Percentiles rank a stretch among this genome's conserved stretches.
phyloP scores from a whole-genome alignment of 805 yeast species.

The Groenewaldozyma salmanticensis region DNA sequence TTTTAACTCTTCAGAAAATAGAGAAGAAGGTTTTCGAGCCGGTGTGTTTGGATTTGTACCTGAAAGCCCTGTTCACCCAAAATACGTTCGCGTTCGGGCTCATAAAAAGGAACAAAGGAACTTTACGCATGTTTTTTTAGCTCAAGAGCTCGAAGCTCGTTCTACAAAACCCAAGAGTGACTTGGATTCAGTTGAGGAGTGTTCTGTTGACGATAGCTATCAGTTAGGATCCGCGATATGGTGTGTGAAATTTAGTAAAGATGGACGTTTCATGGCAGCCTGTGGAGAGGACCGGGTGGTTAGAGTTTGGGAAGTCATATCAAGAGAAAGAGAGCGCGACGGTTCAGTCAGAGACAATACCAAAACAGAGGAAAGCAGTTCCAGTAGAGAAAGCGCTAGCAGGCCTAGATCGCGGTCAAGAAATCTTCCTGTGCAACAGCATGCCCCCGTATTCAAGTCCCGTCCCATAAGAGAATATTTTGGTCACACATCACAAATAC shows the following conservation, averaged over 20 bases:
- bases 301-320: slow-evolving; percentile 69
- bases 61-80: slow-evolving; percentile 21
- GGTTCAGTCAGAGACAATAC: slow-evolving; percentile 9
- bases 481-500: slow-evolving; percentile 62
- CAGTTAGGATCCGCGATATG: slow-evolving; percentile 34
- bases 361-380: background rate
- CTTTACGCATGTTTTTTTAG: slow-evolving; percentile 25
- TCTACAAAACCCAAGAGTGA: background rate
- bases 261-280: slow-evolving; percentile 75
- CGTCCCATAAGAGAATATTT: slow-evolving; percentile 48
- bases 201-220: background rate
- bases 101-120: slow-evolving; percentile 23
- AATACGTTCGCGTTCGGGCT: slow-evolving; percentile 26
- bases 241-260: slow-evolving; percentile 60
- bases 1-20: slow-evolving; percentile 2
- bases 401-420: background rate
- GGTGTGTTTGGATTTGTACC: slow-evolving; percentile 23
- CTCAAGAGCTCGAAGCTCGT: slow-evolving; percentile 26
- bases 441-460: slow-evolving; percentile 73
- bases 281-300: slow-evolving; percentile 71
- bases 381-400: slow-evolving; percentile 1
- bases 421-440: slow-evolving; percentile 19
- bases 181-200: background rate
- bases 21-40: slow-evolving; percentile 26
- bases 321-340: slow-evolving; percentile 59